Evolutionary conservation across 768 basidiomycete genomes (phyloP).

Genomic region (Brasilioporus rufonigricans): DNA sequence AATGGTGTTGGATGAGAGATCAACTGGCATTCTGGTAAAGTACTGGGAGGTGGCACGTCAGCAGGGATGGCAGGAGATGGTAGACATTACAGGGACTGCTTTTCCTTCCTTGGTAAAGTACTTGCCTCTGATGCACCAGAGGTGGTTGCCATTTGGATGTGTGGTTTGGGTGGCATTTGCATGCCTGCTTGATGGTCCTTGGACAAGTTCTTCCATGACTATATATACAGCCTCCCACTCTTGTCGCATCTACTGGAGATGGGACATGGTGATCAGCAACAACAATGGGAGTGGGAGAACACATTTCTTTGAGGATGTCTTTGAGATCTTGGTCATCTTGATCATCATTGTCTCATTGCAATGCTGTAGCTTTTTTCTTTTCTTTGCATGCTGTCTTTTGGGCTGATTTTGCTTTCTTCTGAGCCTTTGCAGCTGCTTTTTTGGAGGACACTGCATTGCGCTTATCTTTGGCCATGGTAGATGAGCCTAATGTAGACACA

Average conservation of each 20-base stretch:
- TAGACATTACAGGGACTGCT: conserved; percentile 46
- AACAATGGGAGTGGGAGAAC: not conserved
- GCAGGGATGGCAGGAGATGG: not conserved
- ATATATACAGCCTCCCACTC: too few species aligned
- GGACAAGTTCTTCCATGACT: conserved; percentile 82
- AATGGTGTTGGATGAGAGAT: too few species aligned
- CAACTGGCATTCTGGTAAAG: conserved; percentile 44
- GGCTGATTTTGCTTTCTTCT: too few species aligned
- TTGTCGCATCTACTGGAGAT: too few species aligned
- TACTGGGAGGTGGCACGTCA: conserved; percentile 45
- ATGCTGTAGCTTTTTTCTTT: conserved; percentile 50
- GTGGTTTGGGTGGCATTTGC: conserved; percentile 82
- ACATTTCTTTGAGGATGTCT: too few species aligned
- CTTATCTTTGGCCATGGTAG: too few species aligned
- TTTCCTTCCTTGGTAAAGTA: conserved; percentile 85
- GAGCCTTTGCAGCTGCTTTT: too few species aligned
- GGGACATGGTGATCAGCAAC: too few species aligned
- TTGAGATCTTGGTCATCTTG: conserved; percentile 75
- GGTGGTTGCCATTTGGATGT: conserved; percentile 75
- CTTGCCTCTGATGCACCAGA: conserved; percentile 86
- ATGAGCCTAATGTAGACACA: not conserved
- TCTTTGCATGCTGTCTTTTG: too few species aligned
- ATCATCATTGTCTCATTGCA: conserved; percentile 51
- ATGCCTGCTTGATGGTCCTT: conserved; percentile 73
- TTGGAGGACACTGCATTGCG: conserved; percentile 20